phyloP scores from a whole-genome alignment of 345 rosid species.

The Nasturtium officinale region DNA sequence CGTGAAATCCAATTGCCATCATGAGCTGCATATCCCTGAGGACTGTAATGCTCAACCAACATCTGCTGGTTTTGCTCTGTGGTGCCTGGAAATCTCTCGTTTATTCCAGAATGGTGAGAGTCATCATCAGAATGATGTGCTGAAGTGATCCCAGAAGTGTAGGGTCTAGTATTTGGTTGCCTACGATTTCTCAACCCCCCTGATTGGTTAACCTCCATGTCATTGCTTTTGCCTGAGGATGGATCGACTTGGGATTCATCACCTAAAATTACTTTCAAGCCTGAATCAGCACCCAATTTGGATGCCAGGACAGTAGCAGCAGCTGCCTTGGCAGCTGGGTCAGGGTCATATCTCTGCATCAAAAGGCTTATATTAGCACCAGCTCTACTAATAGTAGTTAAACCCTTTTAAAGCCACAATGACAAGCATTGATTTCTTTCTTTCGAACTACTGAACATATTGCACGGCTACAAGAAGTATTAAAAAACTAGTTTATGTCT shows the following conservation, averaged over 20 bases:
- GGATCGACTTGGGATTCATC: conserved; percentile 58
- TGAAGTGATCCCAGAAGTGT: conserved; percentile 54
- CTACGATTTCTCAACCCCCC: conserved; percentile 78
- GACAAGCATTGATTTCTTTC: not conserved
- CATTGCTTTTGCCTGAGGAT: conserved; percentile 66
- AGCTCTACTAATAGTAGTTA: not conserved
- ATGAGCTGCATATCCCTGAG: conserved; percentile 54
- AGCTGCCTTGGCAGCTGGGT: conserved; percentile 98
- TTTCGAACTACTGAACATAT: not conserved
- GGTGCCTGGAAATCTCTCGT: conserved; percentile 44
- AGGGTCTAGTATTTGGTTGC: conserved; percentile 52
- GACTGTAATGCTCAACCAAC: conserved; percentile 63
- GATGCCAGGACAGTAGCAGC: conserved; percentile 97
- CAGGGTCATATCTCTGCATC: conserved; percentile 89
- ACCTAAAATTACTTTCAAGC: conserved; percentile 72
- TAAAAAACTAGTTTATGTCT: not conserved
- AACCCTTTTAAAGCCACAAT: conserved; percentile 19
- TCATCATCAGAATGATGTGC: conserved; percentile 51
- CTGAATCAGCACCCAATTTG: conserved; percentile 90
- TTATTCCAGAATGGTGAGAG: conserved; percentile 43
- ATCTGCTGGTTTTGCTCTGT: conserved; percentile 59
- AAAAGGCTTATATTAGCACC: conserved; percentile 32
- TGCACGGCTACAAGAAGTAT: not conserved
- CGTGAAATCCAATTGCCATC: conserved; percentile 92
- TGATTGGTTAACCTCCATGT: conserved; percentile 62